Evolutionary conservation across 345 rosid species (phyloP), one percentile per base, ranked within the genome.

Genomic region (Hypericum perforatum): DNA sequence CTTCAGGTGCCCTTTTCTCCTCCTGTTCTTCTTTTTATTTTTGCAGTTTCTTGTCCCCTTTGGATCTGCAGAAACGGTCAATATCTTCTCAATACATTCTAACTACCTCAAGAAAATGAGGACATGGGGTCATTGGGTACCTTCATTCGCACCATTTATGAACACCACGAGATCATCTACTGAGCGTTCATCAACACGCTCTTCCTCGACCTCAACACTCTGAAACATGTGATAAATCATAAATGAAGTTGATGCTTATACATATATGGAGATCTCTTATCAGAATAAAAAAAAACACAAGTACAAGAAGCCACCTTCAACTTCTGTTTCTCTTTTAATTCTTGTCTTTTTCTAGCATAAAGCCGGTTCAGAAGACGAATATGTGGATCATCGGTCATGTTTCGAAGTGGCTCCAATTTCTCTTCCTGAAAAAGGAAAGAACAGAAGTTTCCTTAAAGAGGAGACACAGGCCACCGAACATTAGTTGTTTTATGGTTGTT

Each of bases 331-430:
- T 86, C 97, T 76, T 75, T 81, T 49, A 86, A 66, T 57, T 89
- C 97, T 65, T 74, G 86, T 71, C 95, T 80, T 69, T 78, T 89
- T 65, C 80, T 81, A 48, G 94, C 97, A 68, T 86, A 80, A 56
- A 89, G 57, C 59, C 94, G 68, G 67, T 89, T 89, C 60, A 86
- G 64, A 58, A 86, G 77, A 51, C 95, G 82, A 68, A 90, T 86
- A 56, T 90, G 82, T 15, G 91, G 90, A 73, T 90, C 94, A 72
- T 84, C 83, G 44, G 84, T 74, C 56, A 79, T 73, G 73, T 86
- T 90, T 66, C 72, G 78, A 58, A 86, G 60, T 52, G 95, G 97
- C 78, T 86, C 91, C 80, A 90, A 76, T 63, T 84, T 86, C 74
- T 86, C 97, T 67, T 90, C 97, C 94, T 86, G 69, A 39, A 44